These are phyloP conservation scores for Neurospora sp. DNA, from an alignment of 495 filamentous ascomycete genomes.

Conservation along the genomic window DNA sequence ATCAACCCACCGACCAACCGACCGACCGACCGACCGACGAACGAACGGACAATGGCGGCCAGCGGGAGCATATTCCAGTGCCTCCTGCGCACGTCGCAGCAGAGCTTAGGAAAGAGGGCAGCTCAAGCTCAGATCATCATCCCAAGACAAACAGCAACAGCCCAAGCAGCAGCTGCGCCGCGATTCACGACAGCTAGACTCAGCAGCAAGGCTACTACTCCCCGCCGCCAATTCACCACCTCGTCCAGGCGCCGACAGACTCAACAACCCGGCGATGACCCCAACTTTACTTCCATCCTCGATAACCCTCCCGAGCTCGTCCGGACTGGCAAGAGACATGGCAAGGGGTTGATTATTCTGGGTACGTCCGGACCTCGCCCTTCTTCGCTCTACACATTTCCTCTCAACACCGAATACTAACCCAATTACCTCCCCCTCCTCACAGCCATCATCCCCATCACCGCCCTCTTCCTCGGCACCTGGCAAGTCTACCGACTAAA, in stretches of 20 bases:
- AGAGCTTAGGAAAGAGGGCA: not conserved
- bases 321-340: constrained; percentile 60
- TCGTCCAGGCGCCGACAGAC: constrained; percentile 6
- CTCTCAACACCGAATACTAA: not conserved
- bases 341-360: constrained; percentile 71
- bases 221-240: constrained; percentile 24
- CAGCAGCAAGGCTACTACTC: not conserved
- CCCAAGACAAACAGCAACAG: not conserved
- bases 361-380: constrained; percentile 32
- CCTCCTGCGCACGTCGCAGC: not conserved
- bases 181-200: not conserved
- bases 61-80: not conserved
- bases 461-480: constrained; percentile 78
- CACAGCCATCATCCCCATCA: constrained; percentile 78
- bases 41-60: not conserved
- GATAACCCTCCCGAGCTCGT: constrained; percentile 77
- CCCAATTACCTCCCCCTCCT: not conserved
- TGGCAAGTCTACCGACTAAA: constrained; percentile 93
- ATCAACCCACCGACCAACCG: not conserved
- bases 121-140: not conserved
- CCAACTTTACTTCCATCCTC: constrained; percentile 67
- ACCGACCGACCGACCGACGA: not conserved
- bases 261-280: constrained; percentile 50
- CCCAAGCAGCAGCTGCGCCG: not conserved
- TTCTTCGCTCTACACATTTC: not conserved